phyloP scores from a whole-genome alignment of 2,329 filamentous ascomycete genomes.

The Xylariaceae sp. region DNA sequence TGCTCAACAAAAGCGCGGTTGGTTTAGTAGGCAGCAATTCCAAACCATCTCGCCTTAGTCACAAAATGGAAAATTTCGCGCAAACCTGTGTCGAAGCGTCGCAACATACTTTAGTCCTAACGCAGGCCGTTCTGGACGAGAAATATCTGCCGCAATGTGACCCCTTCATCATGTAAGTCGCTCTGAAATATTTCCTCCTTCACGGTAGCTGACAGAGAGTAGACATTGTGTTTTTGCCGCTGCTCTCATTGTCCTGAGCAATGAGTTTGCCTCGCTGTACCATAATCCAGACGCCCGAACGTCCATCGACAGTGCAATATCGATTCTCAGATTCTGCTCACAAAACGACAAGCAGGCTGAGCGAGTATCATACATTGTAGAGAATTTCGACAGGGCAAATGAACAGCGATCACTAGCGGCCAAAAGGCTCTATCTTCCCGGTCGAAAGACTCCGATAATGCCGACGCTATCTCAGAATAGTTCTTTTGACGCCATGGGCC shows the following conservation, averaged over 20 bases:
- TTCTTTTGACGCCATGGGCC: slow-evolving; percentile 27
- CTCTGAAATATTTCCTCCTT: neutral
- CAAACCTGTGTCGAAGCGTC: slow-evolving; percentile 47
- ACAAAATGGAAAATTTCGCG: slow-evolving; percentile 42
- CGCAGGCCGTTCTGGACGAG: slow-evolving; percentile 40
- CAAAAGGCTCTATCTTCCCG: slow-evolving; percentile 24
- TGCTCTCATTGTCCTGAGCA: slow-evolving; percentile 49
- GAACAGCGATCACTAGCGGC: slow-evolving; percentile 24
- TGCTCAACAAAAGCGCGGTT: slow-evolving; percentile 41
- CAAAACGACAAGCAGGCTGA: slow-evolving; percentile 44
- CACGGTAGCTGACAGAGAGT: slow-evolving; percentile 12
- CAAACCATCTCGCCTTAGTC: slow-evolving; percentile 28
- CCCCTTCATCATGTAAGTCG: slow-evolving; percentile 51
- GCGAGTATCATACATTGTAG: slow-evolving; percentile 45
- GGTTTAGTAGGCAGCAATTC: slow-evolving; percentile 29
- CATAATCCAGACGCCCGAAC: slow-evolving; percentile 37
- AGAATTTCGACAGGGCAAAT: slow-evolving; percentile 42
- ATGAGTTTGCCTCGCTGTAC: slow-evolving; percentile 49
- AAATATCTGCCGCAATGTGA: slow-evolving; percentile 46
- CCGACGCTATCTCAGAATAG: slow-evolving; percentile 26
- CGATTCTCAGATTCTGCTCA: slow-evolving; percentile 45
- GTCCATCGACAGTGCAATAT: slow-evolving; percentile 40
- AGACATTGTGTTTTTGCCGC: slow-evolving; percentile 55
- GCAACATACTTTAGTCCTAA: slow-evolving; percentile 44
- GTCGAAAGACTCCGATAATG: slow-evolving; percentile 27